These are phyloP conservation scores for Nigrograna mackinnonii DNA, from an alignment of 2,329 filamentous ascomycete species.

Conservation along the genomic window DNA sequence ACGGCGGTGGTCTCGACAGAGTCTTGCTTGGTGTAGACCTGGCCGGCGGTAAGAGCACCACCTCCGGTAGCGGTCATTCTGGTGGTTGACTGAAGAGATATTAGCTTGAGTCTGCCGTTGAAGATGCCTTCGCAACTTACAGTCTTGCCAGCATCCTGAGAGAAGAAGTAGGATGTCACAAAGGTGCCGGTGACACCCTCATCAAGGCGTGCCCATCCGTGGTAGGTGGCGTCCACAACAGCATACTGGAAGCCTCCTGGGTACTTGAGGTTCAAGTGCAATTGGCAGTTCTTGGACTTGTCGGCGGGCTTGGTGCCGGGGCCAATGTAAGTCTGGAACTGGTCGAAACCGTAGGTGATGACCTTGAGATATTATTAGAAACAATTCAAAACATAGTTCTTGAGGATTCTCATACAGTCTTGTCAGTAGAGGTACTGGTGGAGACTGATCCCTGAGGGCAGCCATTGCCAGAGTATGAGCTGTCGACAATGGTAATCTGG, in stretches of 20 bases:
- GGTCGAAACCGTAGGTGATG: constrained; percentile 37
- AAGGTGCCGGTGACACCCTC: constrained; percentile 36
- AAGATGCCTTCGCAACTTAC: constrained; percentile 12
- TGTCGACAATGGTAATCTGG: constrained; percentile 33
- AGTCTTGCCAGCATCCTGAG: constrained; percentile 34
- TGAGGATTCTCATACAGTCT: constrained; percentile 25
- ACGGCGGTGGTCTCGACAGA: constrained; percentile 36
- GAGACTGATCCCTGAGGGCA: constrained; percentile 39
- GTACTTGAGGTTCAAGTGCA: constrained; percentile 39
- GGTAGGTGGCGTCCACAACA: constrained; percentile 40
- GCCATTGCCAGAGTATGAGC: constrained; percentile 36
- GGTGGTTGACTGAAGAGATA: constrained; percentile 18
- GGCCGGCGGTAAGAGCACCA: constrained; percentile 41
- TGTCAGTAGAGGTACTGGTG: constrained; percentile 32
- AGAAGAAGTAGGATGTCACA: constrained; percentile 42
- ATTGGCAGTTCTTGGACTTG: constrained; percentile 40
- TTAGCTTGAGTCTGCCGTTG: neutral
- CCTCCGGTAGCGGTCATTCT: constrained; percentile 31
- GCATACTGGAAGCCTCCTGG: constrained; percentile 43
- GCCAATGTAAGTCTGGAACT: constrained; percentile 39
- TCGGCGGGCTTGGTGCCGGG: constrained; percentile 28
- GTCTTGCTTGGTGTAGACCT: constrained; percentile 53
- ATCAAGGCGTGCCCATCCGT: constrained; percentile 39
- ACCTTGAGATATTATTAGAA: constrained; percentile 26
- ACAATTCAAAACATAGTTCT: neutral